Base-by-base conservation (phyloP, 75 land plant genomes). In the Pinus albicaulis region DNA sequence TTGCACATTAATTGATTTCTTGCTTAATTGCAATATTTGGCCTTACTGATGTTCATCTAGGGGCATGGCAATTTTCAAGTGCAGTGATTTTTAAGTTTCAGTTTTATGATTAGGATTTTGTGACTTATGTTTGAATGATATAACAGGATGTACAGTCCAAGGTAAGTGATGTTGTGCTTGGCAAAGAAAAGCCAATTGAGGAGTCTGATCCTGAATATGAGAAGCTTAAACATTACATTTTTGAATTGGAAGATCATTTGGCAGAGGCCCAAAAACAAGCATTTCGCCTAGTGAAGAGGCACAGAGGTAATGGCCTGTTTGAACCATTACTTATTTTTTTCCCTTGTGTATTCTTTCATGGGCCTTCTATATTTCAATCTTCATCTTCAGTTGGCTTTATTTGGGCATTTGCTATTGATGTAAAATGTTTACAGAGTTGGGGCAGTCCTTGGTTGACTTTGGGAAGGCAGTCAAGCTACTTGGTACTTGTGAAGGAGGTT, bases 251-350 rank as follows among this genome's bases (percentile, higher is more conserved):
- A 79, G 91, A 93, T 55, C 97, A 96, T 72, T 74, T 96, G 57
- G 84, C 94, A 64, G 99, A 96, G 82, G 93, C 99, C 60, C 99
- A 96, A 77, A 92, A 89, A 72, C 97, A 96, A 77, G 88, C 99
- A 58, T 90, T 87, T 78, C 92, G 93, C 38, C 83, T 96, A 36
- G 99, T 93, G 22, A 96, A 96, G 74, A 81, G 99, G 44, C 97
- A 96, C 74, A 87, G 88, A 91, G 99, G 99, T 89, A 73, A 19
- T 23, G 23, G 38, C 28, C 10, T 24, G 17, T 48, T 28, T 71
- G 70, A 28, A 24, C 25, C 36, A 19, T 26, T 15, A 64, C 28
- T 14, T 75, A 20, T 26, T 78, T 15, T 72, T 55, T 24, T 73
- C 17, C 16, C 4, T 73, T 59, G 7, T 19, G 26, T 77, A 68